Evolutionary conservation across 257 asterid species (phyloP).

Genomic region (Gentiana dahurica): DNA sequence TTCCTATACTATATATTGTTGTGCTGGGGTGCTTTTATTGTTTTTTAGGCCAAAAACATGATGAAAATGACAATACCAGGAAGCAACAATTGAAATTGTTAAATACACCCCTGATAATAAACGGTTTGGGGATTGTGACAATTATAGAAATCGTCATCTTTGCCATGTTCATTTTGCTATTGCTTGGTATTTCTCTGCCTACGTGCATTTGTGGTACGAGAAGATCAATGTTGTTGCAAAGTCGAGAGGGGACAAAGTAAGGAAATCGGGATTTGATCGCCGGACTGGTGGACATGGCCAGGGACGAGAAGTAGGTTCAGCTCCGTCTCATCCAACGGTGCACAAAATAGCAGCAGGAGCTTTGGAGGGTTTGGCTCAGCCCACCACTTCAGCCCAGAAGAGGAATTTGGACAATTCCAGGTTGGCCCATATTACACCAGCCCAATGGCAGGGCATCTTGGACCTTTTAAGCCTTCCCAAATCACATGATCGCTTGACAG

Average conservation of each 20-base stretch:
- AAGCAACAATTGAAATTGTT: slow-evolving; percentile 13
- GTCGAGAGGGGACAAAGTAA: slow-evolving; percentile 42
- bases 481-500: too few relatives aligned
- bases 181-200: slow-evolving; percentile 70
- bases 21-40: slow-evolving; percentile 74
- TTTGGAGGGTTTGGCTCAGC: too few relatives aligned
- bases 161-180: slow-evolving; percentile 59
- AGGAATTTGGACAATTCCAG: too few relatives aligned
- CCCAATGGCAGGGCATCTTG: too few relatives aligned
- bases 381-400: too few relatives aligned
- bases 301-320: too few relatives aligned
- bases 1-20: slow-evolving; percentile 87
- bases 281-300: too few relatives aligned
- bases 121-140: slow-evolving; percentile 65
- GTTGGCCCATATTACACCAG: too few relatives aligned
- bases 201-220: slow-evolving; percentile 55
- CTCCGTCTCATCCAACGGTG: too few relatives aligned
- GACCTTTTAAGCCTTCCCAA: too few relatives aligned
- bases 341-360: too few relatives aligned
- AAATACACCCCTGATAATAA: slow-evolving; percentile 59
- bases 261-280: too few relatives aligned
- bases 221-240: slow-evolving; percentile 27
- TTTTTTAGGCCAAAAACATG: slow-evolving; percentile 52
- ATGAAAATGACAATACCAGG: slow-evolving; percentile 15
- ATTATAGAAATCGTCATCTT: slow-evolving; percentile 55